phyloP scores from a whole-genome alignment of 768 basidiomycete species.

The Suillus alpinus region DNA sequence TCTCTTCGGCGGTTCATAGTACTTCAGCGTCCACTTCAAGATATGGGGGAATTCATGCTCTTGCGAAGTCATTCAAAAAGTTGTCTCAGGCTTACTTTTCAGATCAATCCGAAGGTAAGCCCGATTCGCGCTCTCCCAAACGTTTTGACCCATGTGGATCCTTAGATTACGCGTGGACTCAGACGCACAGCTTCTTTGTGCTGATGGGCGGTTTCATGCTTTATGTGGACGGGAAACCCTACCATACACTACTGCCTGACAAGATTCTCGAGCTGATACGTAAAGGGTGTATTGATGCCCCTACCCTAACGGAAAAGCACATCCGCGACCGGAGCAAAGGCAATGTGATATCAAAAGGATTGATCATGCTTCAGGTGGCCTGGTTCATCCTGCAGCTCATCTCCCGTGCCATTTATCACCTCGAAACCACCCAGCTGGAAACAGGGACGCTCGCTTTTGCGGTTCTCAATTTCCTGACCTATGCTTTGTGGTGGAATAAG shows the following conservation, averaged over 20 bases:
- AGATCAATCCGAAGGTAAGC: too few relatives aligned
- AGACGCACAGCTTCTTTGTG: constrained; percentile 12
- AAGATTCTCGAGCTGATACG: not conserved
- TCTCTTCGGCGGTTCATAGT: too few relatives aligned
- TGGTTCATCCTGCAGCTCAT: constrained; percentile 36
- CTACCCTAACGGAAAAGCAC: constrained; percentile 7
- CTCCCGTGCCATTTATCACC: constrained; percentile 17
- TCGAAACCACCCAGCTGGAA: constrained; percentile 35
- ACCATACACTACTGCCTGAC: constrained; percentile 1
- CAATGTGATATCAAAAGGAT: constrained; percentile 31
- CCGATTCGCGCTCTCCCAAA: too few relatives aligned
- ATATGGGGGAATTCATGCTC: too few relatives aligned
- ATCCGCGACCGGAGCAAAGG: constrained; percentile 32
- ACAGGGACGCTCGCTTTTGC: constrained; percentile 35
- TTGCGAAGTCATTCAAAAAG: too few relatives aligned
- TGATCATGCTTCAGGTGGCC: constrained; percentile 31
- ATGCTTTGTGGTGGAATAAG: constrained; percentile 39
- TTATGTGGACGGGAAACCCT: not conserved
- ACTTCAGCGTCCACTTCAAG: too few relatives aligned
- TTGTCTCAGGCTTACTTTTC: too few relatives aligned
- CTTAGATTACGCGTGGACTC: not conserved
- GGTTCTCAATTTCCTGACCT: constrained; percentile 30
- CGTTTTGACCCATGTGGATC: not conserved
- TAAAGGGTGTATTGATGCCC: not conserved
- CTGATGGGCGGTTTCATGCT: constrained; percentile 10